phyloP scores from a whole-genome alignment of 177 flowering plant genomes.

The Vitis hybrid region DNA sequence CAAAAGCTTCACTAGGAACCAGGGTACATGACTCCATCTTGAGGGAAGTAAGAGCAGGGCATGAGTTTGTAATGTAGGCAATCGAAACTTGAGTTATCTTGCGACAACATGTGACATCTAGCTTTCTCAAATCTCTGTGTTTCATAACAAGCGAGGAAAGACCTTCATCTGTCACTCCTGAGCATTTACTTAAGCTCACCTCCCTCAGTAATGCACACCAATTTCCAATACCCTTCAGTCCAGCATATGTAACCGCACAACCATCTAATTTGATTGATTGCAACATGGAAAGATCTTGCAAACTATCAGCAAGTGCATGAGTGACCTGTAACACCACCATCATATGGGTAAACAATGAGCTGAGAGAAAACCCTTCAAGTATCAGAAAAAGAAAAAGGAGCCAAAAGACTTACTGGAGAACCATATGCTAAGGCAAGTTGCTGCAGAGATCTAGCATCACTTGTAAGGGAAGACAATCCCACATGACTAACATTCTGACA shows the following conservation, averaged over 20 bases:
- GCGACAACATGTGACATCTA: constrained; percentile 90
- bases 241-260: constrained; percentile 65
- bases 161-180: constrained; percentile 82
- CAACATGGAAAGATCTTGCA: constrained; percentile 61
- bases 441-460: constrained; percentile 41
- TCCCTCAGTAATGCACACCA: constrained; percentile 56
- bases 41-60: constrained; percentile 63
- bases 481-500: constrained; percentile 60
- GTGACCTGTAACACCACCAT: constrained; percentile 61
- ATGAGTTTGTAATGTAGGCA: constrained; percentile 61
- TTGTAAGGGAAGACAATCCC: constrained; percentile 66
- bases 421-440: constrained; percentile 67
- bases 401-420: constrained; percentile 49
- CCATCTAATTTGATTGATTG: constrained; percentile 79
- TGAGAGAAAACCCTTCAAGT: not conserved
- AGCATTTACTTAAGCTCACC: constrained; percentile 86
- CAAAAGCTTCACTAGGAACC: constrained; percentile 68
- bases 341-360: not conserved
- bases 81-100: constrained; percentile 69
- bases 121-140: constrained; percentile 59
- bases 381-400: constrained; percentile 2
- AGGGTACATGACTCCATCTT: constrained; percentile 86
- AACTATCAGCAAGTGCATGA: constrained; percentile 47
- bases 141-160: constrained; percentile 61
- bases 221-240: constrained; percentile 67